Evolutionary conservation across 257 asterid genomes (phyloP), one percentile per base, ranked within the genome.

Genomic region (Nicotiana tabacum): DNA sequence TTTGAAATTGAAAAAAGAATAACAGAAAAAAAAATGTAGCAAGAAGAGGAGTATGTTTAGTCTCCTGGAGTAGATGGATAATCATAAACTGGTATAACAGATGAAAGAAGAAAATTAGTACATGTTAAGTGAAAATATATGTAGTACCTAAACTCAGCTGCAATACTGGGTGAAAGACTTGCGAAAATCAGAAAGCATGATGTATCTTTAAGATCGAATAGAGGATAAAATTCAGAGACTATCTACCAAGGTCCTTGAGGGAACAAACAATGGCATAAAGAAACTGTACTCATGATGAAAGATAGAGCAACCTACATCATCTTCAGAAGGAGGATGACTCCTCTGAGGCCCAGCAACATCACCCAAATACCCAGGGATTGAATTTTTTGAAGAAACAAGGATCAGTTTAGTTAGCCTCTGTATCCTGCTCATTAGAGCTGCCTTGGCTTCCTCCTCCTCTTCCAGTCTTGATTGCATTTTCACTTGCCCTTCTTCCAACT

Each of bases 401-500:
- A 96, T 96, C 83, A 96, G 89, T 88, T 96, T 96, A 33, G 99
- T 94, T 77, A 96, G 94, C 91, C 99, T 90, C 85, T 96, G 98
- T 87, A 96, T 96, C 84, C 99, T 91, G 92, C 99, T 94, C 98
- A 96, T 90, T 58, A 96, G 80, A 89, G 99, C 99, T 35, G 94
- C 93, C 90, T 96, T 94, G 74, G 98, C 98, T 82, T 96, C 99
- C 85, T 96, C 99, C 83, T 96, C 99, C 89, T 96, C 99, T 92
- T 96, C 99, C 91, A 96, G 85, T 87, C 99, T 91, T 65, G 98
- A 96, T 83, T 93, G 98, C 99, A 96, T 94, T 93, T 95, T 96
- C 64, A 92, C 92, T 90, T 96, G 99, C 55, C 99, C 99, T 90
- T 94, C 98, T 91, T 96, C 98, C 91, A 96, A 91, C 99, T 96